These are phyloP conservation scores for Boletus vermiculosoides DNA, from an alignment of 768 basidiomycete genomes.

Conservation along the genomic window DNA sequence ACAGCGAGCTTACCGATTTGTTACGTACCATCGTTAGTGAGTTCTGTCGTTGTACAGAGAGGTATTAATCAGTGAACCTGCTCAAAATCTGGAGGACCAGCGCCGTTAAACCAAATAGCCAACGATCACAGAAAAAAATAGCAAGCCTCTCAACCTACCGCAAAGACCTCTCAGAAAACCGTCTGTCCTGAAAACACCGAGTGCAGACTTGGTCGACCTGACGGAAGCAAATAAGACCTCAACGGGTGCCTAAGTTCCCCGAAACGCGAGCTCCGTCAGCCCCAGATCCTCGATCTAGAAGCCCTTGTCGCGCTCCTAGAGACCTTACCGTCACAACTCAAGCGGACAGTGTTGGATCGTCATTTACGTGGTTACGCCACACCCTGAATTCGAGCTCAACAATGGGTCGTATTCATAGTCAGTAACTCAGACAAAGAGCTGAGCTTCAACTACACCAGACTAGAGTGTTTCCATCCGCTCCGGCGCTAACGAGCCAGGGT, in stretches of 20 bases:
- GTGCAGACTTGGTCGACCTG: background rate
- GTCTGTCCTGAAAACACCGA: background rate
- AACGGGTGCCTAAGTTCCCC: background rate
- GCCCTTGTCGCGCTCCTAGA: slow-evolving; percentile 7
- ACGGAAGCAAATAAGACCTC: slow-evolving; percentile 14
- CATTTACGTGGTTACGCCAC: slow-evolving; percentile 21
- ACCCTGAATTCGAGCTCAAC: slow-evolving; percentile 22
- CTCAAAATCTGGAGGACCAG: background rate
- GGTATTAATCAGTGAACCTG: background rate
- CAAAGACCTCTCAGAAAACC: background rate
- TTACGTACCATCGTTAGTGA: slow-evolving; percentile 20
- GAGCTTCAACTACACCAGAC: slow-evolving; percentile 79
- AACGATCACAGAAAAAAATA: background rate
- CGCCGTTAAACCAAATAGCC: background rate
- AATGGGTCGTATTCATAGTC: slow-evolving; percentile 21
- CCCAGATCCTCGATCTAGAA: background rate
- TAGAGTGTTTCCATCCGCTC: slow-evolving; percentile 84
- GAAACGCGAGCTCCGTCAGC: slow-evolving; percentile 1
- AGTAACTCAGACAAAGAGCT: slow-evolving; percentile 32
- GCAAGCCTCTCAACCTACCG: background rate
- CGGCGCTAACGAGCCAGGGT: slow-evolving; percentile 91
- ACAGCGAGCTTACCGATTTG: slow-evolving; percentile 1
- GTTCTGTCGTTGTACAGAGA: background rate
- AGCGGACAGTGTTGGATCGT: slow-evolving; percentile 3
- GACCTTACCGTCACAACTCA: slow-evolving; percentile 7